Conservation (phyloP, 139 green algal genomes). For the Chlamydomonas schloesseri region DNA sequence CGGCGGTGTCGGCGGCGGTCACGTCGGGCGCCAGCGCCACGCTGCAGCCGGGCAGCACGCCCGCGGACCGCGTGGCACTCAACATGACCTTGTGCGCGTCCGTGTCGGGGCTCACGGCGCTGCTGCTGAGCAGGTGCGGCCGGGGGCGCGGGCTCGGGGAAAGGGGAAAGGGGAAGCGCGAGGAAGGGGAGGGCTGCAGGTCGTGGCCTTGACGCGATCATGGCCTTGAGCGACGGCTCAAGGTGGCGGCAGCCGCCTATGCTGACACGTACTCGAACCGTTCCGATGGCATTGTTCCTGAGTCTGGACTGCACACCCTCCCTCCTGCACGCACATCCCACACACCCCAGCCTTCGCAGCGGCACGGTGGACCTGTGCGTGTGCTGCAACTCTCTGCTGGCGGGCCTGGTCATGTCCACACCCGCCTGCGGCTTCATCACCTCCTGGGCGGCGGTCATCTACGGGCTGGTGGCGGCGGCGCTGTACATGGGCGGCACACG, state of each 20-base stretch:
- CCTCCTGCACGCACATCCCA: too few relatives aligned
- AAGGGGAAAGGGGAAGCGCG: too few relatives aligned
- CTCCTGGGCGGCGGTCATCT: slow-evolving; percentile 60
- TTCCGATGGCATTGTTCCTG: too few relatives aligned
- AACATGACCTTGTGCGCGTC: slow-evolving; percentile 60
- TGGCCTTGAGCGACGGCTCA: too few relatives aligned
- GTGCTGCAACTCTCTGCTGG: slow-evolving; percentile 61
- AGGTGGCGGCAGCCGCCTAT: too few relatives aligned
- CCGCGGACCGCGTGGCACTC: slow-evolving; percentile 46
- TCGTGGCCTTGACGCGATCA: too few relatives aligned
- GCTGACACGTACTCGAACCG: too few relatives aligned
- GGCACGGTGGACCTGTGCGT: slow-evolving; percentile 60
- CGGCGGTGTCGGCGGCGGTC: neutral
- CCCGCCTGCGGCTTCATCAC: slow-evolving; percentile 60
- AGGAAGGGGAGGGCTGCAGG: too few relatives aligned
- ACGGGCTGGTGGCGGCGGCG: slow-evolving; percentile 41
- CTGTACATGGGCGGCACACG: slow-evolving; percentile 50
- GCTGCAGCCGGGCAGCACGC: slow-evolving; percentile 16
- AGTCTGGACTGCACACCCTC: too few relatives aligned
- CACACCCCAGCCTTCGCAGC: slow-evolving; percentile 1
- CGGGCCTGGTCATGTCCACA: slow-evolving; percentile 56
- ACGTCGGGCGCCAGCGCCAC: too few relatives aligned
- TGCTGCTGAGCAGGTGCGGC: slow-evolving; percentile 41
- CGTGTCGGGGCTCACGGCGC: slow-evolving; percentile 32
- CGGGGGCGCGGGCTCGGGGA: too few relatives aligned